A percentile compares a stretch with the other conserved stretches of the same genome.
These are phyloP conservation scores for Thinopyrum elongatum DNA, from an alignment of 176 grass and related monocot genomes.

Conservation along the genomic window DNA sequence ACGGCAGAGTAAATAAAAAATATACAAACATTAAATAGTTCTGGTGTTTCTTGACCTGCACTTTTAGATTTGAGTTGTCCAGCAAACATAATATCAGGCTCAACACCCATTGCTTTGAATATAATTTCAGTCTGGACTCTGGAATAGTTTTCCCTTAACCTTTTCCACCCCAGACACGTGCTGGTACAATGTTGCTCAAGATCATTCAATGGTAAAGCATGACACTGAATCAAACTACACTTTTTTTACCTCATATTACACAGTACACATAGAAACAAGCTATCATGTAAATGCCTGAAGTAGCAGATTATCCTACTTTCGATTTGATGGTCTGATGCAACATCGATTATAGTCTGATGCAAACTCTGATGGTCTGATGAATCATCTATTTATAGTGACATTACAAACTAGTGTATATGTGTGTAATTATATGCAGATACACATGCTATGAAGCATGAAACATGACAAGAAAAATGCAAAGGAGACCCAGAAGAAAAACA, in stretches of 20 bases:
- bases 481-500: too few relatives aligned
- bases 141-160: constrained; percentile 70
- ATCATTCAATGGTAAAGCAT: background rate
- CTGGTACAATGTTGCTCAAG: constrained; percentile 16
- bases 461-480: too few relatives aligned
- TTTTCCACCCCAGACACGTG: constrained; percentile 90
- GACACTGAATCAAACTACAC: background rate
- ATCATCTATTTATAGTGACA: too few relatives aligned
- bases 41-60: constrained; percentile 56
- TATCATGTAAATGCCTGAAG: too few relatives aligned
- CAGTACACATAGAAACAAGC: background rate
- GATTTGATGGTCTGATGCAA: too few relatives aligned
- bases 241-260: background rate
- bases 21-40: background rate
- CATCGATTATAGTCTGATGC: too few relatives aligned
- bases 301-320: too few relatives aligned
- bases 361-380: too few relatives aligned
- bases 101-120: constrained; percentile 82
- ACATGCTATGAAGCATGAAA: too few relatives aligned
- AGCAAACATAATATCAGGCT: constrained; percentile 90
- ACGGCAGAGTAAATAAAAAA: background rate
- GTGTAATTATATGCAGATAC: too few relatives aligned
- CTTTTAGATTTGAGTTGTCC: constrained; percentile 89
- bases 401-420: too few relatives aligned
- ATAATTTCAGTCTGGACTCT: constrained; percentile 87